phyloP scores from a whole-genome alignment of 495 filamentous ascomycete species.

The Penicillium silybi region DNA sequence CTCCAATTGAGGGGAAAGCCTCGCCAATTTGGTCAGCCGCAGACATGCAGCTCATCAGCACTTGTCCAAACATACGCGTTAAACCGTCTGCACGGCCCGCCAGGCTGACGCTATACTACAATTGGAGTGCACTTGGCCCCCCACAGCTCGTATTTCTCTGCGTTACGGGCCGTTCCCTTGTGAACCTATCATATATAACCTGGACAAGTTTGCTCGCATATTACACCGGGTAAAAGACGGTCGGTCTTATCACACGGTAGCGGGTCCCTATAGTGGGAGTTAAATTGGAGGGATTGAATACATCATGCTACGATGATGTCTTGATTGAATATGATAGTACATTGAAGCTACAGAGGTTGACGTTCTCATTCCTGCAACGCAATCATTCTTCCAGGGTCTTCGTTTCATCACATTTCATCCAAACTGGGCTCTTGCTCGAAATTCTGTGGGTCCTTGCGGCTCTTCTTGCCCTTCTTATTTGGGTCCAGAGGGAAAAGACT shows the following conservation, averaged over 20 bases:
- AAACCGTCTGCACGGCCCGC: neutral
- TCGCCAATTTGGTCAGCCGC: neutral
- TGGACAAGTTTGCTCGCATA: no score
- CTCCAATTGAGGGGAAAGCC: neutral
- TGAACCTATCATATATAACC: no score
- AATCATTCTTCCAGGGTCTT: neutral
- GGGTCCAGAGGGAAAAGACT: slow-evolving; percentile 6
- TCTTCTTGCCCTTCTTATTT: neutral
- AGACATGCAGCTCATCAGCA: neutral
- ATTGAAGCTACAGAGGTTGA: neutral
- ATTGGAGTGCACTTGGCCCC: no score
- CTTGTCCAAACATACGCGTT: neutral
- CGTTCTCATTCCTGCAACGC: neutral
- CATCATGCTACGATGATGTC: no score
- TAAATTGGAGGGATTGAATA: no score
- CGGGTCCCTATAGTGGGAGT: no score
- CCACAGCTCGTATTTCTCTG: no score
- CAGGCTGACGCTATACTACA: neutral
- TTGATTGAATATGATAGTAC: neutral
- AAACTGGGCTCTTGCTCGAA: slow-evolving; percentile 10
- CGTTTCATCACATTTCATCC: slow-evolving; percentile 10
- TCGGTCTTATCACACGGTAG: no score
- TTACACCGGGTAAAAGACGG: no score
- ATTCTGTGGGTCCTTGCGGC: neutral
- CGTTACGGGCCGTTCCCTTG: no score